Conservation (phyloP, 495 filamentous ascomycete species). For the Penicillium cinerascens region DNA sequence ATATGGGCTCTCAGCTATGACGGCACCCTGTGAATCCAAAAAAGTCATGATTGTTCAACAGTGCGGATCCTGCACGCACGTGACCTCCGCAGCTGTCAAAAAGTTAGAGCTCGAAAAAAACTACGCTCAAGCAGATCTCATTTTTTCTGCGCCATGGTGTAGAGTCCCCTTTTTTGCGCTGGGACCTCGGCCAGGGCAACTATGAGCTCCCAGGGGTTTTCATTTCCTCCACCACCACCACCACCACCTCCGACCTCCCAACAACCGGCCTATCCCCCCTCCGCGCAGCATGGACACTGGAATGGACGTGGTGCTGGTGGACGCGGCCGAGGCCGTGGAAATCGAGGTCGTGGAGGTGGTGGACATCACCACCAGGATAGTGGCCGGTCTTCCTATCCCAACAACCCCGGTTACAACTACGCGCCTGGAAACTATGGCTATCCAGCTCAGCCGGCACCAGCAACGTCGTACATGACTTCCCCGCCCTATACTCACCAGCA, state of each 20-base stretch:
- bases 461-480: constrained; percentile 25
- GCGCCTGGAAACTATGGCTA: constrained; percentile 34
- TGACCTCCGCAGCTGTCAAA: constrained; percentile 18
- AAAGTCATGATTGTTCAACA: not conserved
- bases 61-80: constrained; percentile 7
- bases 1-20: not conserved
- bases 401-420: constrained; percentile 25
- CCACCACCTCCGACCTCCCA: constrained; percentile 39
- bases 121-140: constrained; percentile 1
- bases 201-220: constrained; percentile 49
- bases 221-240: constrained; percentile 51
- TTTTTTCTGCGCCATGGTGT: constrained; percentile 14
- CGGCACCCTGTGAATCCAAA: not conserved
- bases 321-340: constrained; percentile 41
- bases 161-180: constrained; percentile 4
- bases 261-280: constrained; percentile 25
- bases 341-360: constrained; percentile 51
- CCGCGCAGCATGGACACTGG: constrained; percentile 31
- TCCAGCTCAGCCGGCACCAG: constrained; percentile 25
- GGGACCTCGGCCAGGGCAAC: constrained; percentile 23
- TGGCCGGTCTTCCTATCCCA: constrained; percentile 20
- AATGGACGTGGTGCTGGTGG: constrained; percentile 31
- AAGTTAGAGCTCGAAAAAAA: constrained; percentile 10
- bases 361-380: constrained; percentile 42
- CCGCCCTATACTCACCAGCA: constrained; percentile 27